phyloP scores from a whole-genome alignment of 2,329 filamentous ascomycete genomes.

The Trichocomaceae sp. region DNA sequence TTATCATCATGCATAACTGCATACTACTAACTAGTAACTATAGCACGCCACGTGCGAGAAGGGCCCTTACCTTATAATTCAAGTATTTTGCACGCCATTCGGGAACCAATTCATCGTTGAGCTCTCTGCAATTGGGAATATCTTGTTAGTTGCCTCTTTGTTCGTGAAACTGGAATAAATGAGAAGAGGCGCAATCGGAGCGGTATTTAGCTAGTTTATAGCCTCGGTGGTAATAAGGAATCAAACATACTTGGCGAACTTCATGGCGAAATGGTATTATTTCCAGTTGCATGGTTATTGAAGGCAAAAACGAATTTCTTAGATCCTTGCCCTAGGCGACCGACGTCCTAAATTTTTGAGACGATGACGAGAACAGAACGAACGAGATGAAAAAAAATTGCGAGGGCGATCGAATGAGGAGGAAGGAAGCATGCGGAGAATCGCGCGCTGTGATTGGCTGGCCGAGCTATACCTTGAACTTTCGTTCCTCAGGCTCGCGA shows the following conservation, averaged over 20 bases:
- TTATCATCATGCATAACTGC: constrained; percentile 3
- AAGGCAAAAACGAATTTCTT: background rate
- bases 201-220: constrained; percentile 4
- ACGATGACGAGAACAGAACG: background rate
- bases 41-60: background rate
- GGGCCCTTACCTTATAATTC: constrained; percentile 67
- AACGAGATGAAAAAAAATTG: background rate
- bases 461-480: background rate
- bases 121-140: constrained; percentile 48
- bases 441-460: background rate
- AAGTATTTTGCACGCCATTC: constrained; percentile 95
- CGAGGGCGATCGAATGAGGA: constrained; percentile 1
- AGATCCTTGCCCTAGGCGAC: background rate
- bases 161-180: background rate
- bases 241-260: constrained; percentile 53
- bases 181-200: constrained; percentile 3
- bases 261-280: constrained; percentile 38
- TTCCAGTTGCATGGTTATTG: constrained; percentile 4
- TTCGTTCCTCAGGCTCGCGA: background rate
- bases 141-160: background rate
- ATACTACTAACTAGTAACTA: background rate
- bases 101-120: constrained; percentile 81
- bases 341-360: background rate
- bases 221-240: background rate
- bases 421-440: background rate